Evolutionary conservation across 257 asterid species (phyloP).

Genomic region (Solanum okadae): DNA sequence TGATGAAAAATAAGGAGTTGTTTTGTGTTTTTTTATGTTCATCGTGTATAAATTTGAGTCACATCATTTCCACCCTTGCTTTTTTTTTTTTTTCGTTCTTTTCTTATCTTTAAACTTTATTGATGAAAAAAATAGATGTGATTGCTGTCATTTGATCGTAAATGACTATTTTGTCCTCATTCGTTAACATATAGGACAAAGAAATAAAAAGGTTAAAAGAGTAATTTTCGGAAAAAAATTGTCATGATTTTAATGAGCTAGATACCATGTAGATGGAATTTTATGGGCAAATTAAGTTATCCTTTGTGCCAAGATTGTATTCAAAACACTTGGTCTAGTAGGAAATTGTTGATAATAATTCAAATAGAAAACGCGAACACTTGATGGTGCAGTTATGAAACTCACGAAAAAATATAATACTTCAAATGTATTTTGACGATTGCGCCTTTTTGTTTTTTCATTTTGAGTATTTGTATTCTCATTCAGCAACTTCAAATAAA

Average conservation of each 20-base stretch:
- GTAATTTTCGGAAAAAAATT: accelerated
- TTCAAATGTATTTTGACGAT: not conserved
- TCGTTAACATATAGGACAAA: not conserved
- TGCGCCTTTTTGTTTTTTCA: not conserved
- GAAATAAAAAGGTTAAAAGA: not conserved
- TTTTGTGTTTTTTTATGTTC: not conserved
- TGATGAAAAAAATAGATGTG: not conserved
- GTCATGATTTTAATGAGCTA: too few relatives aligned
- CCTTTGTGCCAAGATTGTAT: not conserved
- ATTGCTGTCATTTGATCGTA: not conserved
- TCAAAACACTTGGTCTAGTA: not conserved
- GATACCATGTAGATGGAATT: too few relatives aligned
- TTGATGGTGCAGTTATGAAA: too few relatives aligned
- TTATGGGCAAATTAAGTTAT: too few relatives aligned
- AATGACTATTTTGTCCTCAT: not conserved
- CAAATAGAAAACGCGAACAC: too few relatives aligned
- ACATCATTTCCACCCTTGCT: not conserved
- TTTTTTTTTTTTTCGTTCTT: too few relatives aligned
- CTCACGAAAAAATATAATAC: not conserved
- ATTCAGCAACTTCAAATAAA: not conserved
- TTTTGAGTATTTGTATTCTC: not conserved
- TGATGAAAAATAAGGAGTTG: not conserved
- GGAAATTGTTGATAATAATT: too few relatives aligned
- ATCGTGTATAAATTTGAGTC: not conserved
- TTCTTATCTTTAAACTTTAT: not conserved